Evolutionary conservation across 2,329 filamentous ascomycete genomes (phyloP).

Genomic region (Lojkania enalia): DNA sequence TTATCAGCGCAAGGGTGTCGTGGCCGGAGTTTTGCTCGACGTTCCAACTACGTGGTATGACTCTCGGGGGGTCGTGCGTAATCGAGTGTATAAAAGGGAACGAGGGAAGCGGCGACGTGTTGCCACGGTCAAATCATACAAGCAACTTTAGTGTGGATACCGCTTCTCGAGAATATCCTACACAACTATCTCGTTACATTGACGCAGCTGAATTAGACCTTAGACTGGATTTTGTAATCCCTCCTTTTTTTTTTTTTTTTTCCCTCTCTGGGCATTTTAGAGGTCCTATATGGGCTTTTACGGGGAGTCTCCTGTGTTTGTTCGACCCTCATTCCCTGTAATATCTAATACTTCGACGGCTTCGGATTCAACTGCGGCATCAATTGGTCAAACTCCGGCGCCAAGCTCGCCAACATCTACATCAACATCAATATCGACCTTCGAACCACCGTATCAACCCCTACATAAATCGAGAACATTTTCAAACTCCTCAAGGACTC

Average conservation of each 20-base stretch:
- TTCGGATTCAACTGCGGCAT: not conserved
- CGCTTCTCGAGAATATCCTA: too few relatives aligned
- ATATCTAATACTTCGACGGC: not conserved
- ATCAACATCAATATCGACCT: not conserved
- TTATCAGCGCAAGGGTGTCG: slow-evolving; percentile 1
- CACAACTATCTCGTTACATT: too few relatives aligned
- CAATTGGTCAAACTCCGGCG: not conserved
- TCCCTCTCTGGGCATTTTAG: too few relatives aligned
- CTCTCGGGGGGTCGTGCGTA: not conserved
- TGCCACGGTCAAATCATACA: not conserved
- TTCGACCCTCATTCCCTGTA: not conserved
- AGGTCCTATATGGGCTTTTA: not conserved
- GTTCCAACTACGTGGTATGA: slow-evolving; percentile 1
- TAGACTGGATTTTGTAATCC: too few relatives aligned
- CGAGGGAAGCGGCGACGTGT: not conserved
- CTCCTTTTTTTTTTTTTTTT: too few relatives aligned
- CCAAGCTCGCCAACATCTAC: not conserved
- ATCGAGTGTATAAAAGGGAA: not conserved
- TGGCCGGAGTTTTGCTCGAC: not conserved
- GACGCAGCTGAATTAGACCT: not conserved
- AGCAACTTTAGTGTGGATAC: too few relatives aligned
- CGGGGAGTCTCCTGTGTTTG: not conserved
- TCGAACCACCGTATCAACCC: not conserved
- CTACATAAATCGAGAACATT: not conserved
- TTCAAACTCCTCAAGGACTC: not conserved